A percentile compares a stretch with the other conserved stretches of the same genome.
Conservation (phyloP, 2,329 filamentous ascomycete species). For the Proliferodiscus dingleyae region DNA sequence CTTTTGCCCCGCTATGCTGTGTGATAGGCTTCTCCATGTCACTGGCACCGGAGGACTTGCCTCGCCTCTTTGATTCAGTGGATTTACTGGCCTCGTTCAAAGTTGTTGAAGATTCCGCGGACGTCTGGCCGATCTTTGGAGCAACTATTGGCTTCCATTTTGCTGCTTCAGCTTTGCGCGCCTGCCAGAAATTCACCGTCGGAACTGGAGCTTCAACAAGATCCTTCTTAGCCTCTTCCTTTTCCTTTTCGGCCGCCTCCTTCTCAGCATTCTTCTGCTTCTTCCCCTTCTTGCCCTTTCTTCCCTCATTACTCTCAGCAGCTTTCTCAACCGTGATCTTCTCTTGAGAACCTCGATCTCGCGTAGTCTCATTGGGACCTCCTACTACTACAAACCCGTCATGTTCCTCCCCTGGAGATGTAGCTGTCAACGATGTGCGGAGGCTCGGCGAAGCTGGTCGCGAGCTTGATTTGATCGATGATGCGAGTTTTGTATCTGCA, state of each 20-base stretch:
- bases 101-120: constrained; percentile 8
- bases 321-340: constrained; percentile 62
- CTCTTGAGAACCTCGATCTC: constrained; percentile 60
- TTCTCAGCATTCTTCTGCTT: constrained; percentile 34
- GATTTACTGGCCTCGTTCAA: constrained; percentile 27
- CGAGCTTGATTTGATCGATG: constrained; percentile 31
- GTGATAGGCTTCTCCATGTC: constrained; percentile 34
- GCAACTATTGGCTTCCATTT: constrained; percentile 37
- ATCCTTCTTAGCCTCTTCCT: constrained; percentile 51
- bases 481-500: constrained; percentile 20
- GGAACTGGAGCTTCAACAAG: constrained; percentile 80
- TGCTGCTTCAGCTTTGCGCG: constrained; percentile 63
- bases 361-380: constrained; percentile 61
- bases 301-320: constrained; percentile 33
- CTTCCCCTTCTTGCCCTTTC: constrained; percentile 28
- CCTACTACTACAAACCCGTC: constrained; percentile 53
- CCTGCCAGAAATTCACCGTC: constrained; percentile 81
- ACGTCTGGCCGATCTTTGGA: constrained; percentile 11
- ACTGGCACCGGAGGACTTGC: constrained; percentile 34
- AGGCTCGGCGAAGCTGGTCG: constrained; percentile 49
- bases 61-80: constrained; percentile 36
- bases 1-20: constrained; percentile 29
- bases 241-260: constrained; percentile 48
- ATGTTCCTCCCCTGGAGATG: constrained; percentile 43
- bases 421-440: constrained; percentile 45